Conservation (phyloP, 2,329 filamentous ascomycete genomes). For the Blastomyces gilchristii region DNA sequence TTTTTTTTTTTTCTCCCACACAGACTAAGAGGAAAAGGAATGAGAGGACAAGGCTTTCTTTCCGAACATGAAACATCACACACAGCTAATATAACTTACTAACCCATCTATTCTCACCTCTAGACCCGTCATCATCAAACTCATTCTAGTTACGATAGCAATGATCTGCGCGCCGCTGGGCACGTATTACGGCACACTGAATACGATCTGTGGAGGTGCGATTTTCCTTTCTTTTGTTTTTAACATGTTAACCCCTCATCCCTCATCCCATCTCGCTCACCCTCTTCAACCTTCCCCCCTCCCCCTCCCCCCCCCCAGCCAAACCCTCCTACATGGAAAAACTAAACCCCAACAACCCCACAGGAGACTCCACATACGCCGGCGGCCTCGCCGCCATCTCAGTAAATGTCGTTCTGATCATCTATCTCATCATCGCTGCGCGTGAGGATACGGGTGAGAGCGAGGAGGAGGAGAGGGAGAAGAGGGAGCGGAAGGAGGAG, state of each 20-base stretch:
- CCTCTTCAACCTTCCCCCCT: too few species aligned
- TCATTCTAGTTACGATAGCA: conserved; percentile 78
- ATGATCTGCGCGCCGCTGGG: conserved; percentile 84
- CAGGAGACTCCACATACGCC: conserved; percentile 81
- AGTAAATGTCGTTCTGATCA: conserved; percentile 81
- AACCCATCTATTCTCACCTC: conserved; percentile 7
- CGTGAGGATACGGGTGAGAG: conserved; percentile 76
- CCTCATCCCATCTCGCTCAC: too few species aligned
- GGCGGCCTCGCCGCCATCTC: conserved; percentile 77
- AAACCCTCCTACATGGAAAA: too few species aligned
- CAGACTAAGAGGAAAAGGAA: too few species aligned
- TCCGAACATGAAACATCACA: too few species aligned
- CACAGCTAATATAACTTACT: not conserved
- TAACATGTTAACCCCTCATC: too few species aligned
- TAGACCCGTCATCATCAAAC: conserved; percentile 78
- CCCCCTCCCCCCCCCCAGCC: too few species aligned
- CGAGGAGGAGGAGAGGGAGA: conserved; percentile 47
- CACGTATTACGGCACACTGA: conserved; percentile 74
- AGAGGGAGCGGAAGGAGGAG: conserved; percentile 20
- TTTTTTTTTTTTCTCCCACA: too few species aligned
- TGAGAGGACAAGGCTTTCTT: too few species aligned
- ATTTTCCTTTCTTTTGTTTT: not conserved
- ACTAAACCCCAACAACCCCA: not conserved
- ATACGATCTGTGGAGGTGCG: conserved; percentile 64
- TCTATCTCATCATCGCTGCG: conserved; percentile 88